Evolutionary conservation across 306 rosid genomes (phyloP), one percentile per base, ranked within the genome.

Genomic region (Acacia melanoxylon): DNA sequence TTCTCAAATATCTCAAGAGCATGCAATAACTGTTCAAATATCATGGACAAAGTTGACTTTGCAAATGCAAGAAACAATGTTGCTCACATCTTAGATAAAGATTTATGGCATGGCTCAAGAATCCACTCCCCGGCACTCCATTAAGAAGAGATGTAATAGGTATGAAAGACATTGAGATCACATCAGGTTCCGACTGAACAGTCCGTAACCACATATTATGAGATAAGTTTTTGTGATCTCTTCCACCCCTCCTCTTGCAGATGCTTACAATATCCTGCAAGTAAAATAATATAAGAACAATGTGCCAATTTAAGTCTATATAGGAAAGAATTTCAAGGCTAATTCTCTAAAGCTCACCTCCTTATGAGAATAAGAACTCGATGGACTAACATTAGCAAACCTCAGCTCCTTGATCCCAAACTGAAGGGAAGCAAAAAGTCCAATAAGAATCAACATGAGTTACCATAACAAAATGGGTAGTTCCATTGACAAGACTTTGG

Each of bases 51-150:
- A 61, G 15, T 19, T 52, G 58, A 61, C 58, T 2, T 51, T 10
- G 54, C 71, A 83, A 74, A 70, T 46, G 75, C 44, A 68, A 66
- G 75, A 54, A 80, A 35, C 62, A 85, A 74, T 74, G n/a, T 76
- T 78, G 82, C 98, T 89, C 82, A 95, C 99, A 95, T 90, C 99
- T 89, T 87, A 95, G 78, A 86, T 95, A 95, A 68, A 95, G 99
- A 84, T 95, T 95, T 80, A 95, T 92, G 81, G 99, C 99, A 85
- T 95, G 99, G 88, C 97, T 93, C 88, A 95, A 89, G 89, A 95
- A 95, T 84, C 99, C 99, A 85, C 99, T 91, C 83, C 99, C 99
- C 0, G 91, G 97, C 46, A 95, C 98, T 83, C 99, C 99, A 81
- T 93, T 92, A 79, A 95, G 83, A 69, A 95, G 84, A 89, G 99